Evolutionary conservation across 2,329 filamentous ascomycete species (phyloP), one percentile per base, ranked within the genome.

Genomic region (Venturia asperata): DNA sequence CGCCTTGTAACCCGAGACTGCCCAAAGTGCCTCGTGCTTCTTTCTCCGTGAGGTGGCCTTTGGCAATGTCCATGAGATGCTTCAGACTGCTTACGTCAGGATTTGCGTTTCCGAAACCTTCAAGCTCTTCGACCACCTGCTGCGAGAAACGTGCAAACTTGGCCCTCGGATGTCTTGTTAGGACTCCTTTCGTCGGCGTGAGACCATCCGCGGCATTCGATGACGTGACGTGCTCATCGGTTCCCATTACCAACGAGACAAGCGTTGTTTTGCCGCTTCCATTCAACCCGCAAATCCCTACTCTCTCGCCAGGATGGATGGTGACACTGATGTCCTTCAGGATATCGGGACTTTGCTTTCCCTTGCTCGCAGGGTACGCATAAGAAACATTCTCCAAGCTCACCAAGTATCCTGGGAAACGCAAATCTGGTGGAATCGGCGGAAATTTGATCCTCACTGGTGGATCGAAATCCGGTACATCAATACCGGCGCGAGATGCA

Each of bases 201-300:
- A 81, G 65, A 15, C 70, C 71, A 30, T 68, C 72, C 30, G 47
- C 60, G 7, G 42, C 64, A 41, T 41, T 49, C 4, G 47, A 13
- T 5, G 24, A 37, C 6, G 63, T 61, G 6, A 49, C 19, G 39
- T 69, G 68, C 1, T 71, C 70, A 19, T 66, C 74, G 17, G 81
- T 80, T 0, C 83, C 85, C n/a, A 87, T 85, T 2, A 93, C 81
- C 4, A 93, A 77, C 61, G 84, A 86, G 66, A 93, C 81, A 11
- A 95, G 79, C 0, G 91, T 94, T 1, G 89, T 91, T 74, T 95
- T 95, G 1, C 91, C 91, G 0, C 85, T 84, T 0, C 91, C 91
- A 72, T 95, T 95, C 55, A 94, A 79, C 0, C 91, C 91, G 30
- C 91, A 80, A 49, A 95, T 81, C 0, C 89, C 91, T 30, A 93